Evolutionary conservation across 164 flowering plant species (phyloP).

Genomic region (Umbellularia californica): DNA sequence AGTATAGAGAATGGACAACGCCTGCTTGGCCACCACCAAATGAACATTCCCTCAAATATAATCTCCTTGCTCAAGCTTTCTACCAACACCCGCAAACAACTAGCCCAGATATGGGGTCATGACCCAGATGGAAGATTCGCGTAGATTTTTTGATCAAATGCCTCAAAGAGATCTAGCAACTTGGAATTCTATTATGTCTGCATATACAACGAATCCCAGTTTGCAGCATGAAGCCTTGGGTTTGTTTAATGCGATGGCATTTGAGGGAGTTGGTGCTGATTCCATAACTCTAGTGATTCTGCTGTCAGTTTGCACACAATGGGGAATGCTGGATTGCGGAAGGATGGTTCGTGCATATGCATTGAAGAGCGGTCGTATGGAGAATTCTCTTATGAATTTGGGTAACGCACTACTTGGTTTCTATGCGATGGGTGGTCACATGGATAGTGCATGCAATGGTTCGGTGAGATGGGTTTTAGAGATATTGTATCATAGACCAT

Average conservation of each 20-base stretch:
- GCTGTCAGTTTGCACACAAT: constrained; percentile 15
- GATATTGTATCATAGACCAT: no score
- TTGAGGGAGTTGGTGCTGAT: constrained; percentile 13
- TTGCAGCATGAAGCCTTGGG: constrained; percentile 9
- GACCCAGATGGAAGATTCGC: constrained; percentile 8
- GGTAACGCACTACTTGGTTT: no score
- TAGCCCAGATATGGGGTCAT: constrained; percentile 17
- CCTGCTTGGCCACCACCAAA: no score
- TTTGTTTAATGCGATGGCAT: constrained; percentile 21
- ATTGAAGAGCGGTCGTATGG: no score
- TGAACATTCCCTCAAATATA: no score
- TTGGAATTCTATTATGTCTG: constrained; percentile 27
- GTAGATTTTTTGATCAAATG: constrained; percentile 23
- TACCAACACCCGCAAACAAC: no score
- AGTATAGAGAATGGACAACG: no score
- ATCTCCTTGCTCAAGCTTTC: no score
- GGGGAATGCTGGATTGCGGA: constrained; percentile 6
- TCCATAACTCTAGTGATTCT: constrained; percentile 18
- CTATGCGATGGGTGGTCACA: no score
- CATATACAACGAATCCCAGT: constrained; percentile 1
- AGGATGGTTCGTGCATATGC: constrained; percentile 17
- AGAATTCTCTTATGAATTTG: no score
- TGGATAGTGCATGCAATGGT: no score
- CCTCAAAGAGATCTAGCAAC: constrained; percentile 19
- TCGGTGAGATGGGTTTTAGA: no score